Base-by-base conservation (phyloP, 2,329 filamentous ascomycete species). In the Phialophora macrospora region DNA sequence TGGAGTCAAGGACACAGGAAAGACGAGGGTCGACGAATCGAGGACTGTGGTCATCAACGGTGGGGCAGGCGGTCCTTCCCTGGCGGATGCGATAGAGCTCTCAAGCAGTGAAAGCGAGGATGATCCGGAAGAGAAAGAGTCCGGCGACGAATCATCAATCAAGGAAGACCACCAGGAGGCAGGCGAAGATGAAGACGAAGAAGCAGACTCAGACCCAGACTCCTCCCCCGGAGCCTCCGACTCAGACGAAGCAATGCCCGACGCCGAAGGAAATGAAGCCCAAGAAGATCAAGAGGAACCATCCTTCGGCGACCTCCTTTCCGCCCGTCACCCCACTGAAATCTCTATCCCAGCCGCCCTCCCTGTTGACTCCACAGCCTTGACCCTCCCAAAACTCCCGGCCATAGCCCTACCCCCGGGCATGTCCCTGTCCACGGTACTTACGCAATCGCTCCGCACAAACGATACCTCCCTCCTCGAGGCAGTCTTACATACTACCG, bases 401-500 rank as follows among this genome's bases (percentile, higher is more conserved):
- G 81, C 90, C 67, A 83, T 84, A 20, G 81, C 62, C 63, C 76
- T 87, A 22, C 90, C 89, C 12, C 88, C 88, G 12, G 88, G 90
- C 65, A 88, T 92, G 65, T 97, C 94, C 6, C 86, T 99, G 58
- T 90, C 91, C 55, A 97, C 92, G 4, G 92, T 97, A n/a, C 88
- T 99, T 66, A 89, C 93, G 14, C 94, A 98, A 78, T 92, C 95
- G 5, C 88, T 99, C 63, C 90, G 90, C 74, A 97, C 93, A 67
- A 95, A 97, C 79, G 95, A 99, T 80, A 85, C 86, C 68, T 88
- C 90, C 69, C 89, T 97, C 60, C 88, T 99, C 72, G 94, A 98
- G 81, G 93, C 92, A 0, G 98, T 94, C 79, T 87, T 99, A 73
- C 90, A 92, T 73, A 90, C 90, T 17, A 88, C 86, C 62, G 91